phyloP scores from a whole-genome alignment of 176 grass and related monocot genomes.

The Hyparrhenia diplandra region DNA sequence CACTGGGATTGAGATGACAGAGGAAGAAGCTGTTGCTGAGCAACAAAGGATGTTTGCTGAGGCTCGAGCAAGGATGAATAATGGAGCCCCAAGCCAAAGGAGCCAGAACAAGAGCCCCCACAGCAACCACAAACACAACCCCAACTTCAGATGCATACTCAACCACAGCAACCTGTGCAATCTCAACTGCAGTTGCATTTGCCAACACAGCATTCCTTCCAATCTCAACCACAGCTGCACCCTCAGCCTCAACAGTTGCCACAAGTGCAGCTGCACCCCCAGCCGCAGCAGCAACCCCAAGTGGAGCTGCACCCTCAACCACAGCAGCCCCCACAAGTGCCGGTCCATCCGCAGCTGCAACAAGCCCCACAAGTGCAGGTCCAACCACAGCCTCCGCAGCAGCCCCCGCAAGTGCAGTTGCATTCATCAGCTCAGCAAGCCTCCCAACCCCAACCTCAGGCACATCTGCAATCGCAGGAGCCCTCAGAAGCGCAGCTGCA shows the following conservation, averaged over 20 bases:
- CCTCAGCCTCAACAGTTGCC: constrained; percentile 5
- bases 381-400: constrained; percentile 16
- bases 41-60: constrained; percentile 99
- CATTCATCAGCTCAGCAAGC: background rate
- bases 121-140: constrained; percentile 37
- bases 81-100: constrained; percentile 58
- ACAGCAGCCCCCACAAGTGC: background rate
- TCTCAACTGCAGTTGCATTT: constrained; percentile 12
- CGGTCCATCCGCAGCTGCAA: background rate
- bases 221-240: constrained; percentile 19
- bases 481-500: background rate
- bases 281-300: background rate
- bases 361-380: background rate
- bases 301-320: background rate
- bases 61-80: constrained; percentile 96
- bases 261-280: background rate
- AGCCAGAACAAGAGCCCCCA: constrained; percentile 41
- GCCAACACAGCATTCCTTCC: background rate
- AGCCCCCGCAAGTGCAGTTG: background rate
- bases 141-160: constrained; percentile 25
- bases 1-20: constrained; percentile 85
- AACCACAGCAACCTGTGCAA: constrained; percentile 14
- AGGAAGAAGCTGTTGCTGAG: constrained; percentile 94
- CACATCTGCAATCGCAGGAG: constrained; percentile 16
- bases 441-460: background rate